These are phyloP conservation scores for Paracorniculantispora psalliotae DNA, from an alignment of 2,329 filamentous ascomycete genomes.

Conservation along the genomic window DNA sequence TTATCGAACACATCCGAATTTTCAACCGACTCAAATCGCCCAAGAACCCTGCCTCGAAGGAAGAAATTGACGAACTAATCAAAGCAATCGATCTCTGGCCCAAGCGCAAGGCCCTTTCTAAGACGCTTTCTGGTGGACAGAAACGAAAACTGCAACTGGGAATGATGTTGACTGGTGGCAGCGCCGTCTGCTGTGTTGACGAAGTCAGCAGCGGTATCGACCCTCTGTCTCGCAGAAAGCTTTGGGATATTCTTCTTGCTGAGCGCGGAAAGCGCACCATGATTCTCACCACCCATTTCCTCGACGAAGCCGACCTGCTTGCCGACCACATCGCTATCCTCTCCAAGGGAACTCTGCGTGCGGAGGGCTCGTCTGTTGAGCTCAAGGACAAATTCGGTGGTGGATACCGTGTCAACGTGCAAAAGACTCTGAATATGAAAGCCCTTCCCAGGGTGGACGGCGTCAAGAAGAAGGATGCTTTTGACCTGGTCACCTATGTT, in stretches of 20 bases:
- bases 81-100: conserved; percentile 66
- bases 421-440: conserved; percentile 49
- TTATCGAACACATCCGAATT: conserved; percentile 76
- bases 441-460: conserved; percentile 48
- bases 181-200: conserved; percentile 82
- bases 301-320: conserved; percentile 87
- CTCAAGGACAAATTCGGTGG: conserved; percentile 78
- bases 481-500: conserved; percentile 70
- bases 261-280: conserved; percentile 80
- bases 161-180: conserved; percentile 92
- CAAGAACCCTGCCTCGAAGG: conserved; percentile 47
- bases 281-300: conserved; percentile 85
- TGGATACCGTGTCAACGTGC: conserved; percentile 77
- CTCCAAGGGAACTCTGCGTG: conserved; percentile 77
- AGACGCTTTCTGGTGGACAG: conserved; percentile 82
- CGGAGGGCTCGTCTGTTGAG: conserved; percentile 77
- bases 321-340: conserved; percentile 86
- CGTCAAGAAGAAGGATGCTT: conserved; percentile 52
- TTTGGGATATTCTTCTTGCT: conserved; percentile 88
- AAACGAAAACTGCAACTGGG: conserved; percentile 89
- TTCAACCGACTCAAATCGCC: conserved; percentile 79
- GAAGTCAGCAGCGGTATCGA: conserved; percentile 88
- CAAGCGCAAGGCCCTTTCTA: conserved; percentile 67
- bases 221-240: conserved; percentile 78
- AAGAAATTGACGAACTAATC: conserved; percentile 60